Base-by-base conservation (phyloP, 306 rosid genomes). In the Vigna unguiculata region DNA sequence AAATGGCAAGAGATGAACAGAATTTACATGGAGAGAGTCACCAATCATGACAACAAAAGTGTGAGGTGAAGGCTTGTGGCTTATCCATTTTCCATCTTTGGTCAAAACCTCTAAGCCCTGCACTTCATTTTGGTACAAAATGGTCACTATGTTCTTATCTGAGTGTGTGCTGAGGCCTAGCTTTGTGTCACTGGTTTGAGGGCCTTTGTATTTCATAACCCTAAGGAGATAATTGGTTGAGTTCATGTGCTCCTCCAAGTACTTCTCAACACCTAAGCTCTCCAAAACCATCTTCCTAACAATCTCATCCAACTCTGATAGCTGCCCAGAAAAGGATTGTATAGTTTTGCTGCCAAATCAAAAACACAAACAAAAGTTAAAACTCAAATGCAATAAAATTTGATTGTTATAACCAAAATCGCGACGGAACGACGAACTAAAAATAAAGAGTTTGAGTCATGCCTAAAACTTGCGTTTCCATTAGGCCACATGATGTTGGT, bases 31-130 rank as follows among this genome's bases (percentile, higher is more conserved):
- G 66, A 93, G 83, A 57, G 92, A 83, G 45, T 89, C 96, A 15
- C 97, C 98, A 2, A 86, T 88, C 90, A 89, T 78, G 28, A 69
- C 89, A n/a, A 82, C 63, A 36, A 89, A 91, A 38, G 84, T 83
- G 19, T 86, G 46, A 0, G 84, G 81, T 8, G 88, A 83, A 32
- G 96, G 96, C 41, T 87, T 79, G 80, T 88, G 72, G 61, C 20
- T 71, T 20, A 91, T 85, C 98, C 98, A 93, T 64, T 82, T 65
- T n/a, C 90, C 97, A 75, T 85, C 86, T 87, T 89, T 88, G 77
- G 88, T 85, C 74, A 89, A 74, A 0, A 89, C 80, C 81, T 93
- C 89, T 75, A 93, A 74, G 14, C 98, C 97, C 5, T 84, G 87
- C 9, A 89, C 88, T 76, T 89, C 78, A 74, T 91, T 89, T 78